Base-by-base conservation (phyloP, 805 yeast species). In the Lachancea meyersii region DNA sequence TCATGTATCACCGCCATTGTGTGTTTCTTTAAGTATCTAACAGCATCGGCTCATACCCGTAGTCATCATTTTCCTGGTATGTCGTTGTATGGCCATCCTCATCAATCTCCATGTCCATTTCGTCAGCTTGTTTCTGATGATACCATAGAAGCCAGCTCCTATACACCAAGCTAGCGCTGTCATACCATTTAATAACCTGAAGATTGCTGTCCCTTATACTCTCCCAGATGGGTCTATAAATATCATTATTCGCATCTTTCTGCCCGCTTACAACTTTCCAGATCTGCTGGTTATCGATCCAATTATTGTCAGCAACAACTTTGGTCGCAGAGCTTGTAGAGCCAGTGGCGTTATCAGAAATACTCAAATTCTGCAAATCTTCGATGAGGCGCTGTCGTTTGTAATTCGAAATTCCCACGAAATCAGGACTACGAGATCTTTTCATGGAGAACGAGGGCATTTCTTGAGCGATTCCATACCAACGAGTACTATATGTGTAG, bases 111-210 rank as follows among this genome's bases (percentile, higher is more conserved):
- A 51, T 40, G 35, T 49, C 57, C 42, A 53, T 22, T 7, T 16
- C 14, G 46, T 41, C 21, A 47, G 14, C 43, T 23, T 45, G 38
- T 13, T 38, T 35, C 24, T 41, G 53, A 16, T 5, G 17, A 10
- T 48, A 51, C 70, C 70, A 66, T 2, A 30, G 37, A 5, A 52
- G 45, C 70, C 70, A 66, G 7, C 45, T 47, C 2, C 44, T 19
- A 36, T 53, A 62, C 1, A 58, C 40, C 4, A 54, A 16, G 10
- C 35, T 22, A 5, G 43, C 34, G 41, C 53, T 46, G 40, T 58
- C 54, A 10, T 38, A 42, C 61, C 66, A 64, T 44, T 43, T 49
- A 6, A 63, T 49, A 11, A 66, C 22, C 32, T 61, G 63, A 44
- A 61, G 44, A 8, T 51, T 38, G 18, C 49, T 56, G 11, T 53